phyloP scores from a whole-genome alignment of 129 eudicot genomes.

The sunflower (Helianthus annuus) region DNA sequence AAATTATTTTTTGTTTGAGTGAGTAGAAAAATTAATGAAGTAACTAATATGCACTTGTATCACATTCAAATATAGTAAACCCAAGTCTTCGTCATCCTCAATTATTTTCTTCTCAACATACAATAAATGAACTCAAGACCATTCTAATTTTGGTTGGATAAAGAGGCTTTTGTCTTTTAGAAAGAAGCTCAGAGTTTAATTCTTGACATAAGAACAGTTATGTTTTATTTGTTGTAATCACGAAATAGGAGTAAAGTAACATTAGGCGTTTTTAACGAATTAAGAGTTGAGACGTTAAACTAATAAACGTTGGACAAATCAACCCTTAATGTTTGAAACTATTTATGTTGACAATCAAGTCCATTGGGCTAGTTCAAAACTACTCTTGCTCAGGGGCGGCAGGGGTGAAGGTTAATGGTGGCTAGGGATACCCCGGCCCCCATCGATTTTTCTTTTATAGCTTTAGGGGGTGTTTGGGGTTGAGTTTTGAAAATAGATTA shows the following conservation, averaged over 20 bases:
- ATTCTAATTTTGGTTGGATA: too few species aligned
- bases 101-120: neutral
- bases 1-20: neutral
- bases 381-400: neutral
- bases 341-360: neutral
- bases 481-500: too few species aligned
- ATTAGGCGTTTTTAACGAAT: too few species aligned
- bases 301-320: neutral
- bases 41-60: slow-evolving; percentile 7
- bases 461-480: too few species aligned
- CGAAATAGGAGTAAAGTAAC: too few species aligned
- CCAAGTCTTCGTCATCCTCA: slow-evolving; percentile 27
- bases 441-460: too few species aligned
- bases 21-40: neutral
- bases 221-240: too few species aligned
- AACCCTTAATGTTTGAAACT: slow-evolving; percentile 15
- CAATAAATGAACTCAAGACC: neutral
- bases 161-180: too few species aligned
- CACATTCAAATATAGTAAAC: slow-evolving; percentile 12
- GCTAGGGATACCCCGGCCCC: too few species aligned
- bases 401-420: too few species aligned
- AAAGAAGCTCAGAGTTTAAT: too few species aligned
- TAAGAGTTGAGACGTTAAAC: neutral
- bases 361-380: neutral
- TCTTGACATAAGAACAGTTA: too few species aligned